These are phyloP conservation scores for Chaetomium sp. DNA, from an alignment of 2,329 filamentous ascomycete genomes.

Conservation along the genomic window DNA sequence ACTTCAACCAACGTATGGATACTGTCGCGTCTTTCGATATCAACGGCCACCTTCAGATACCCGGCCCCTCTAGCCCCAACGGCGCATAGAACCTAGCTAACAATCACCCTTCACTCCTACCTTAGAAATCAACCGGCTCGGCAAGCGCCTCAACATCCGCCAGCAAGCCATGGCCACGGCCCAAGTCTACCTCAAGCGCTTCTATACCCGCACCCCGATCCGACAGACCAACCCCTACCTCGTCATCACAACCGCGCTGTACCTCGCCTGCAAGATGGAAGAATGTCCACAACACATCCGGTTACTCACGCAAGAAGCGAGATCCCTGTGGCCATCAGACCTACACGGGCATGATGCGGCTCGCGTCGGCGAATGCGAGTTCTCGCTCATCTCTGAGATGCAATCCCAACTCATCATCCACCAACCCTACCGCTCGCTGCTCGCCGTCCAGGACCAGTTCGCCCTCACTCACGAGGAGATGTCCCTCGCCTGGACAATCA, in stretches of 20 bases:
- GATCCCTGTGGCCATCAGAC: constrained; percentile 74
- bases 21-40: neutral
- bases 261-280: constrained; percentile 96
- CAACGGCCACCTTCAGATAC: neutral
- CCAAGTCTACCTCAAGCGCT: constrained; percentile 89
- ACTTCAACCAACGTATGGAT: constrained; percentile 76
- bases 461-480: constrained; percentile 71
- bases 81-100: neutral
- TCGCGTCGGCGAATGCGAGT: constrained; percentile 89
- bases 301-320: constrained; percentile 78
- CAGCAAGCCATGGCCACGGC: constrained; percentile 93
- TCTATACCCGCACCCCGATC: constrained; percentile 87
- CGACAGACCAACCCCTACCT: constrained; percentile 90
- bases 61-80: neutral
- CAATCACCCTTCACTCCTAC: neutral
- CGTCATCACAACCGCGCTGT: constrained; percentile 85
- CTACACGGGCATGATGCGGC: constrained; percentile 69
- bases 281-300: constrained; percentile 95
- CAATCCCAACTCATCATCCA: constrained; percentile 83
- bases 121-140: constrained; percentile 72
- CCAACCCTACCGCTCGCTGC: constrained; percentile 80
- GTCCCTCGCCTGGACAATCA: constrained; percentile 69
- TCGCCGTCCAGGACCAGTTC: constrained; percentile 63
- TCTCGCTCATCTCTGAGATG: constrained; percentile 86
- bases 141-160: constrained; percentile 73